phyloP scores from a whole-genome alignment of 768 basidiomycete genomes.

The Kwoniella heveanensis region DNA sequence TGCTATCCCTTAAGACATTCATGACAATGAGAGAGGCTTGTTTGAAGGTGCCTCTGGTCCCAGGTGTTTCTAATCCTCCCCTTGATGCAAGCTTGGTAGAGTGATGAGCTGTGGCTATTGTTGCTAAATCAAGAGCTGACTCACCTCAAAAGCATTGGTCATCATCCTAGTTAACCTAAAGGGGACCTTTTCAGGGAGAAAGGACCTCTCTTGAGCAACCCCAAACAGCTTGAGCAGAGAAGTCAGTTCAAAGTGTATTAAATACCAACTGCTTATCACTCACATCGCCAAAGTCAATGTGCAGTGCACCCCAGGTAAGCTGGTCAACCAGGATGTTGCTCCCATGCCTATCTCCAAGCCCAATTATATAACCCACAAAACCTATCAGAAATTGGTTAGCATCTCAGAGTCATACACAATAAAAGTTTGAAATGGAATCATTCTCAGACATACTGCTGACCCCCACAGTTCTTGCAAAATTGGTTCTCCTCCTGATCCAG shows the following conservation, averaged over 20 bases:
- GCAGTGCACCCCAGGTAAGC: constrained; percentile 49
- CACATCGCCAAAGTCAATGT: constrained; percentile 57
- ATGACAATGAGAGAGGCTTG: constrained; percentile 54
- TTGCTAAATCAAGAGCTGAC: constrained; percentile 6
- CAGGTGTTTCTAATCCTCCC: constrained; percentile 40
- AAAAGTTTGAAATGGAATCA: background rate
- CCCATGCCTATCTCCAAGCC: constrained; percentile 57
- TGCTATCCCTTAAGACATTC: constrained; percentile 53
- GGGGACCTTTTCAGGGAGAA: constrained; percentile 57
- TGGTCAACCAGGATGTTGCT: constrained; percentile 53
- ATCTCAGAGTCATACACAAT: background rate
- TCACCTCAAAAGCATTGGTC: constrained; percentile 56
- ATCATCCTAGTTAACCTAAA: constrained; percentile 58
- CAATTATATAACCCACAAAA: constrained; percentile 57
- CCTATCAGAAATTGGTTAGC: constrained; percentile 16
- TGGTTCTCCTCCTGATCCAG: constrained; percentile 52
- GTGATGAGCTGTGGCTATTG: too few species aligned
- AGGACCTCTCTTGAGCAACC: constrained; percentile 52
- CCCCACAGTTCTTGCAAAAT: constrained; percentile 52
- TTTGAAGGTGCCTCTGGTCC: constrained; percentile 55
- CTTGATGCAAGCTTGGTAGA: constrained; percentile 35
- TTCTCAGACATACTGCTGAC: constrained; percentile 38
- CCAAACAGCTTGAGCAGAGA: constrained; percentile 42
- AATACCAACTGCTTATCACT: constrained; percentile 28
- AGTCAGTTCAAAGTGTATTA: constrained; percentile 1